phyloP scores from a whole-genome alignment of 1,284 basidiomycete species.

The Ceratorhiza oryzae-sativae region DNA sequence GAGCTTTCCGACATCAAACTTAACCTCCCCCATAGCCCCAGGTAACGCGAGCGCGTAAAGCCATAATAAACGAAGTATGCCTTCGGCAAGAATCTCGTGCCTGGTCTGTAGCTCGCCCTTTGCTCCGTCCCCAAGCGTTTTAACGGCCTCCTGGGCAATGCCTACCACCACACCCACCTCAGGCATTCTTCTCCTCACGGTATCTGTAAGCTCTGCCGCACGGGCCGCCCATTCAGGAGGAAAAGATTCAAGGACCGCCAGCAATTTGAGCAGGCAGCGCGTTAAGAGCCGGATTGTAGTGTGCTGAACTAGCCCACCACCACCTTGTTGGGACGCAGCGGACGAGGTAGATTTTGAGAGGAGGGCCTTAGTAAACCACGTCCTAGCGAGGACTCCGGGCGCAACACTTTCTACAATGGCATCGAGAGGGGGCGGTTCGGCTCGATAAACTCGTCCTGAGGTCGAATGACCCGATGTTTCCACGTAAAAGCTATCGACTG shows the following conservation, averaged over 20 bases:
- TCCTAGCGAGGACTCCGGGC: constrained; percentile 73
- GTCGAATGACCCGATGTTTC: not conserved
- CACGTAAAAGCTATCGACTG: constrained; percentile 18
- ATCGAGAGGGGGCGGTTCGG: constrained; percentile 69
- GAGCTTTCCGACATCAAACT: constrained; percentile 87
- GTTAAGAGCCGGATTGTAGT: constrained; percentile 76
- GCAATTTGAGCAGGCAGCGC: constrained; percentile 75
- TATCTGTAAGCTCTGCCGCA: constrained; percentile 71
- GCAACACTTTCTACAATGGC: constrained; percentile 77
- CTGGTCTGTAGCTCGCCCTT: constrained; percentile 51
- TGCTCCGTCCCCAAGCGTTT: not conserved
- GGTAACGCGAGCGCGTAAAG: constrained; percentile 84
- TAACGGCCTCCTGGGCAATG: constrained; percentile 62
- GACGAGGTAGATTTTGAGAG: constrained; percentile 44
- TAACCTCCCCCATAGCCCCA: constrained; percentile 73
- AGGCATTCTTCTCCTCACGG: constrained; percentile 78
- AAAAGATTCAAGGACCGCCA: constrained; percentile 62
- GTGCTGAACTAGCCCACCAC: constrained; percentile 76
- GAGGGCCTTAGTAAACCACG: constrained; percentile 79
- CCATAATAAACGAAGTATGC: constrained; percentile 79
- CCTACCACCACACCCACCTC: constrained; percentile 85
- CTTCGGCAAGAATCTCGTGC: constrained; percentile 71
- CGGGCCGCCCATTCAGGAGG: constrained; percentile 72
- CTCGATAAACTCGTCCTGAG: constrained; percentile 14
- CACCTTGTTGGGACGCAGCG: constrained; percentile 47